Conservation (phyloP, 2,329 filamentous ascomycete species). For the Xylaria sp. region DNA sequence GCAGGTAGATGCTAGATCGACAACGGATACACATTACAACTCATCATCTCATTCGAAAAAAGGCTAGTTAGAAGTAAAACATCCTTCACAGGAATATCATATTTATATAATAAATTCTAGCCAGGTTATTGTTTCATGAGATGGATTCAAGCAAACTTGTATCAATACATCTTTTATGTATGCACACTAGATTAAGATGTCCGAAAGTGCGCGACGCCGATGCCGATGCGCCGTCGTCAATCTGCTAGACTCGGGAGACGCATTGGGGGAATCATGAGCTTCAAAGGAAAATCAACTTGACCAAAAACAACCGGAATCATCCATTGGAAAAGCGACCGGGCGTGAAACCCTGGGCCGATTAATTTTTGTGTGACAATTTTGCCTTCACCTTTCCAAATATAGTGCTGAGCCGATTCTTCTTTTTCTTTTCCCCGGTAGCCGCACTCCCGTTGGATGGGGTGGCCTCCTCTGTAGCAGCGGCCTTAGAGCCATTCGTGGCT, state of each 20-base stretch:
- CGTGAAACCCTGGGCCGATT: constrained; percentile 7
- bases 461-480: constrained; percentile 34
- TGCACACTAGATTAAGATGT: constrained; percentile 40
- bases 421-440: constrained; percentile 66
- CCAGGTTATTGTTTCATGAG: constrained; percentile 14
- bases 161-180: constrained; percentile 40
- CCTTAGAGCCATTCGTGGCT: constrained; percentile 40
- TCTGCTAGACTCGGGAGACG: constrained; percentile 41
- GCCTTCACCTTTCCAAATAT: constrained; percentile 69
- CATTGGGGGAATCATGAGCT: constrained; percentile 49
- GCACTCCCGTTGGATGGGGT: constrained; percentile 45
- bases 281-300: constrained; percentile 40
- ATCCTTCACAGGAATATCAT: neutral
- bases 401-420: constrained; percentile 72
- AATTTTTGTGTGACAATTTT: constrained; percentile 54
- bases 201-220: constrained; percentile 32
- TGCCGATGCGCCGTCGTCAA: constrained; percentile 40
- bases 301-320: constrained; percentile 29
- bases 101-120: neutral
- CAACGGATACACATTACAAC: too few species aligned
- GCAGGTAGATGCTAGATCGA: too few species aligned
- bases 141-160: constrained; percentile 34
- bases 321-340: constrained; percentile 33
- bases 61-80: neutral
- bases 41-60: neutral